Base-by-base conservation (phyloP, 2,329 filamentous ascomycete species). In the Myriosclerotinia duriaeana region DNA sequence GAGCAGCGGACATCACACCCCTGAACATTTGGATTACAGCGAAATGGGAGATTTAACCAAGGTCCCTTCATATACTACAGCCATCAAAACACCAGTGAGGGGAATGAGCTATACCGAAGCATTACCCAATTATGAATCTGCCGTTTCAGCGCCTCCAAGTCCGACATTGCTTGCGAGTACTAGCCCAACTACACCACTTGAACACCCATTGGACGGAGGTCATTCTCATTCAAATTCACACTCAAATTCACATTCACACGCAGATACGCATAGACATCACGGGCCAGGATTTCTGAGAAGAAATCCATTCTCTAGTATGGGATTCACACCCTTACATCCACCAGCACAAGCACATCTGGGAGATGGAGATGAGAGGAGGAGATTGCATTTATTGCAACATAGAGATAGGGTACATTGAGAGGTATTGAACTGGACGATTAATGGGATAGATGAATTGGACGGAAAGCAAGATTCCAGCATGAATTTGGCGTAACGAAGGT, bases 21-120 rank as follows among this genome's bases (percentile, higher is more conserved):
- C 83, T 5, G 83, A 87, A 71, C 84, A 87, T 69, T 72, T 82
- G 59, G 84, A 88, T 66, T 80, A 81, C 52, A 79, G 82, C 22
- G 87, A 90, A 69, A 78, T 91, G 71, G 83, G 84, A 58, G 84
- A 87, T 70, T 79, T 93, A 53, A 89, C 83, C 75, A 89, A 89
- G 70, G 90, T 93, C 2, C 90, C 90, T 1, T 93, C 90, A 66
- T 93, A 93, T 76, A 84, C 85, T 20, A 93, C 90, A 1, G 90
- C 90, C 0, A 85, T 92, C 36, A 86, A 85, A 69, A 85, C 87
- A 0, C 85, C 87, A 6, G 84, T 86, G 20, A 84, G 61, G 81
- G 83, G 44, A 58, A 70, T 72, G 81, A 82, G 79, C 59, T 81
- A 80, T 53, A 77, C 81, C 8, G 81, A 82, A 30, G 81, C 81